These are phyloP conservation scores for Phyllosticta citribraziliensis DNA, from an alignment of 2,329 filamentous ascomycete species.

Conservation along the genomic window DNA sequence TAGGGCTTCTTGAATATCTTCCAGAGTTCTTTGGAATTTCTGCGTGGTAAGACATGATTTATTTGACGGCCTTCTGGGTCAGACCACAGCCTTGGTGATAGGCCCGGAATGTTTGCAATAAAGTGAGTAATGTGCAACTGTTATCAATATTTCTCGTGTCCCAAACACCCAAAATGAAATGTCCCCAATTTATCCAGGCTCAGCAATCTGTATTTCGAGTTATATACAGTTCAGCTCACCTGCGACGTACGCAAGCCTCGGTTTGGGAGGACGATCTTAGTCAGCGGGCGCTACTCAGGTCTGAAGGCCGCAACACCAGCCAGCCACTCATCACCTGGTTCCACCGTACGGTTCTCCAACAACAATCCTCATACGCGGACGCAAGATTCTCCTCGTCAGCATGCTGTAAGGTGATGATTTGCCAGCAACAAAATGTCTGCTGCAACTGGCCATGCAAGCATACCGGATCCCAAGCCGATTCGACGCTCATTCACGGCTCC, in stretches of 20 bases:
- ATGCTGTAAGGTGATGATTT: neutral
- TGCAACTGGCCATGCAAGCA: neutral
- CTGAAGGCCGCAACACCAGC: neutral
- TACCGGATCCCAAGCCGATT: neutral
- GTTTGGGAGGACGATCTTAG: neutral
- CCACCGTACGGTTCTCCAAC: neutral
- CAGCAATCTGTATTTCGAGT: neutral
- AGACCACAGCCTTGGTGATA: neutral
- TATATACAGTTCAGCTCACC: neutral
- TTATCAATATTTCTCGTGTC: neutral
- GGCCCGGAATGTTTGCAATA: neutral
- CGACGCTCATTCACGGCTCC: constrained; percentile 36
- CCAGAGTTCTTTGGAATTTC: too few relatives aligned
- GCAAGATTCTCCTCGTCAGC: neutral
- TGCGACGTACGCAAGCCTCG: neutral
- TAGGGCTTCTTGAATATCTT: too few relatives aligned
- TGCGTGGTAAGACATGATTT: too few relatives aligned
- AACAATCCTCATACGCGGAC: neutral
- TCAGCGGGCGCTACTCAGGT: neutral
- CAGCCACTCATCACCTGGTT: neutral
- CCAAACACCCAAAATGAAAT: neutral
- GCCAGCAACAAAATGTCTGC: neutral
- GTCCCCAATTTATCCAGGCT: neutral
- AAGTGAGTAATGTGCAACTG: neutral
- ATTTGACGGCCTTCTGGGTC: neutral